These are phyloP conservation scores for Adenanthera pavonina DNA, from an alignment of 306 rosid species.

Conservation along the genomic window DNA sequence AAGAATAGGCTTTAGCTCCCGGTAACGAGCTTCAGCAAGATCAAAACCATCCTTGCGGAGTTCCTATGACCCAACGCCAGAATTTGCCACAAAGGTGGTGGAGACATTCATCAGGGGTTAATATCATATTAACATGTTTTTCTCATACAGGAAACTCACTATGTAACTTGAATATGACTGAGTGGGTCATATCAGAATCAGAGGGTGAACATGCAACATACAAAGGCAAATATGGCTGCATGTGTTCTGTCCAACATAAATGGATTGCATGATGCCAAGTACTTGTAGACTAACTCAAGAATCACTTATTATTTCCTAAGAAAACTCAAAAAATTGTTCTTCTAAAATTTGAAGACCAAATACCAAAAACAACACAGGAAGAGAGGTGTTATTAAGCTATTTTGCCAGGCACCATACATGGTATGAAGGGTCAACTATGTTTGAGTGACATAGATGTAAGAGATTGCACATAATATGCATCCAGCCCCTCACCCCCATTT, in stretches of 20 bases:
- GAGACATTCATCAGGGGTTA: conserved; percentile 15
- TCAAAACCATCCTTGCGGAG: conserved; percentile 99
- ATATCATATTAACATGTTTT: conserved; percentile 1
- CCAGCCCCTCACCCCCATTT: background rate
- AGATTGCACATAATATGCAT: background rate
- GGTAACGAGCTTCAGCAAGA: conserved; percentile 84
- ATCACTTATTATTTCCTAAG: background rate
- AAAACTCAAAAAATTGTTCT: background rate
- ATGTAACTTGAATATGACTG: conserved; percentile 1
- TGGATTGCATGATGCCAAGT: background rate
- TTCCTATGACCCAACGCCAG: conserved; percentile 60
- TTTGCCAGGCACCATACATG: background rate
- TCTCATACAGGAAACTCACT: background rate
- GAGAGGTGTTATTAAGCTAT: background rate
- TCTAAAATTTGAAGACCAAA: background rate
- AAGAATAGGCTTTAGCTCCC: conserved; percentile 95
- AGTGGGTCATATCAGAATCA: background rate
- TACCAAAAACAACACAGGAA: background rate
- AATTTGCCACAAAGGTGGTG: conserved; percentile 29
- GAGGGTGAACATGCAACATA: background rate
- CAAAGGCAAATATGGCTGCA: background rate
- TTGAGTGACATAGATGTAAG: conserved; percentile 17
- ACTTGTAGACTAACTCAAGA: background rate
- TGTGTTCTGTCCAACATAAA: too few species aligned
- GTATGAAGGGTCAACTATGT: background rate